phyloP scores from a whole-genome alignment of 495 filamentous ascomycete species.

The Hypoxylon crocopeplum region DNA sequence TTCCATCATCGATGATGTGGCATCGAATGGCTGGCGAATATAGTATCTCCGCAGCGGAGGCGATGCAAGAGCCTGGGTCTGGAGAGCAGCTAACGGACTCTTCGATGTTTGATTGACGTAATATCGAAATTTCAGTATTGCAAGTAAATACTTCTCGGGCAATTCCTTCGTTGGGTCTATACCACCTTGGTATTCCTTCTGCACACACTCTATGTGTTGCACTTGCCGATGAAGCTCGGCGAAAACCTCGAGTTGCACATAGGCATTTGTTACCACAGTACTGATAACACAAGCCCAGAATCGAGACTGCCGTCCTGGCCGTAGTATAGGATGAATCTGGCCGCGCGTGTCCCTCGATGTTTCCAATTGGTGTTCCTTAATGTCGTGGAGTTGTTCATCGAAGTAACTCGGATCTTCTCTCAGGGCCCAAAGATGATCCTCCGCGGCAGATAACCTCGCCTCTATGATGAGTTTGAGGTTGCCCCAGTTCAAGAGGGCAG shows the following conservation, averaged over 20 bases:
- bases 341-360: conserved; percentile 41
- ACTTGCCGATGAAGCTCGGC: conserved; percentile 40
- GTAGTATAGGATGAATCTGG: conserved; percentile 37
- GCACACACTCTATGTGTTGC: conserved; percentile 32
- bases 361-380: conserved; percentile 54
- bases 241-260: conserved; percentile 33
- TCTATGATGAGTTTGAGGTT: conserved; percentile 50
- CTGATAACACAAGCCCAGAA: conserved; percentile 26
- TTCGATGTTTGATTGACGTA: conserved; percentile 39
- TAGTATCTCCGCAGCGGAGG: conserved; percentile 47
- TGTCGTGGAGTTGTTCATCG: conserved; percentile 44
- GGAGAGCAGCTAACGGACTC: conserved; percentile 31
- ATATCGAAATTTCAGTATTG: conserved; percentile 46
- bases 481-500: conserved; percentile 51
- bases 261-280: conserved; percentile 24
- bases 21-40: background rate
- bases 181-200: conserved; percentile 36
- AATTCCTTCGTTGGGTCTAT: conserved; percentile 43
- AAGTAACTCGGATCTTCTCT: conserved; percentile 67
- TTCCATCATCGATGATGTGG: background rate
- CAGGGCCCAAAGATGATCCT: conserved; percentile 62
- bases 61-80: conserved; percentile 34
- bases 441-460: conserved; percentile 48
- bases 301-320: too few species aligned
- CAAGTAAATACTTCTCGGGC: conserved; percentile 44